A percentile compares a stretch with the other conserved stretches of the same genome.
phyloP scores from a whole-genome alignment of 2,329 filamentous ascomycete genomes.

The Microdochium nivale region DNA sequence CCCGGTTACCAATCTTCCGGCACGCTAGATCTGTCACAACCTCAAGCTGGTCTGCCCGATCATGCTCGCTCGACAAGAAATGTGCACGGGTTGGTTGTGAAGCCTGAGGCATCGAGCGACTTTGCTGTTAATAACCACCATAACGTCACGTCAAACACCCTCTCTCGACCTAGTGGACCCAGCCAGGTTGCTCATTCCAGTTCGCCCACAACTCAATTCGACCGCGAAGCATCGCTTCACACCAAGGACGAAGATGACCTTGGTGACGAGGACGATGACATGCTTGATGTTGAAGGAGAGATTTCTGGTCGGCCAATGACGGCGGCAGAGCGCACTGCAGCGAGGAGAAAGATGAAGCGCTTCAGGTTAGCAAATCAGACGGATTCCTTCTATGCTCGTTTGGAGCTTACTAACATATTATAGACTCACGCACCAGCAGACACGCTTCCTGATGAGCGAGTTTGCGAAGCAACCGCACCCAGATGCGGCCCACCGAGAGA shows the following conservation, averaged over 20 bases:
- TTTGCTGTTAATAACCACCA: conserved; percentile 28
- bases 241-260: conserved; percentile 42
- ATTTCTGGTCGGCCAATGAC: conserved; percentile 35
- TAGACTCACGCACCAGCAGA: conserved; percentile 91
- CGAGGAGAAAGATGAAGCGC: conserved; percentile 62
- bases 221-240: conserved; percentile 27
- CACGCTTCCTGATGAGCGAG: conserved; percentile 94
- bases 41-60: conserved; percentile 28
- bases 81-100: conserved; percentile 21
- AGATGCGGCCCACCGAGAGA: conserved; percentile 81
- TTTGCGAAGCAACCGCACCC: conserved; percentile 92
- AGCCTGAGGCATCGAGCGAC: conserved; percentile 27
- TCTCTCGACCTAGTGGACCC: conserved; percentile 29
- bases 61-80: conserved; percentile 23
- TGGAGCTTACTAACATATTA: conserved; percentile 22
- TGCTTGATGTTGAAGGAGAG: conserved; percentile 40
- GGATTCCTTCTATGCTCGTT: not conserved
- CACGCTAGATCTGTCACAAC: conserved; percentile 29
- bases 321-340: conserved; percentile 46
- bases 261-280: conserved; percentile 48
- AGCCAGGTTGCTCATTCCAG: conserved; percentile 23
- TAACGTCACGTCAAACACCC: conserved; percentile 28
- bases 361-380: conserved; percentile 50
- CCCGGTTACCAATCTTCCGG: conserved; percentile 25
- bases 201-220: conserved; percentile 19